These are phyloP conservation scores for Eimeria necatrix DNA, from an alignment of 169 alveolate genomes.

Conservation along the genomic window DNA sequence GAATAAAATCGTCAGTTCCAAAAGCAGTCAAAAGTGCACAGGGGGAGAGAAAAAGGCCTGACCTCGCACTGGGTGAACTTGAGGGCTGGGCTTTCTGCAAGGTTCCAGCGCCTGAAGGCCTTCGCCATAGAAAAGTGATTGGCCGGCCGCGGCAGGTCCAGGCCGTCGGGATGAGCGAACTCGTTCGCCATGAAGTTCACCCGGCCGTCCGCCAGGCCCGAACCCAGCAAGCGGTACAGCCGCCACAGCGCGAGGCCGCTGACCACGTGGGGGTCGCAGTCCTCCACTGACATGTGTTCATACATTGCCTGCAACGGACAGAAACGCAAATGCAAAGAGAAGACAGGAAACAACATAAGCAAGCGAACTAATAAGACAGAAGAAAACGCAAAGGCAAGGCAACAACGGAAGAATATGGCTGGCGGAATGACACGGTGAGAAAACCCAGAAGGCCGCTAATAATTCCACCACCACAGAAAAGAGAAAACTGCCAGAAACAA, in stretches of 20 bases:
- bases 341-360: not conserved
- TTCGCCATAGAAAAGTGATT: conserved; percentile 86
- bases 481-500: not conserved
- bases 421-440: not conserved
- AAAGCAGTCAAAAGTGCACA: not conserved
- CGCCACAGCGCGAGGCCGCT: conserved; percentile 85
- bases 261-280: conserved; percentile 83
- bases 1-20: not conserved
- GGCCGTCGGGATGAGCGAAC: conserved; percentile 91
- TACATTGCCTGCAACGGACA: conserved; percentile 80
- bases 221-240: conserved; percentile 41
- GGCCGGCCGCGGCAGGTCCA: conserved; percentile 90
- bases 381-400: too few relatives aligned
- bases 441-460: not conserved
- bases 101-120: conserved; percentile 89
- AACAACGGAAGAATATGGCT: too few relatives aligned
- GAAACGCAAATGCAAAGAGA: not conserved
- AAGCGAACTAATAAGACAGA: not conserved
- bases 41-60: not conserved
- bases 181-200: conserved; percentile 90
- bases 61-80: conserved; percentile 86
- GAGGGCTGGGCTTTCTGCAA: conserved; percentile 87
- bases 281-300: conserved; percentile 87
- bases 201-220: conserved; percentile 87
- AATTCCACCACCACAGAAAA: not conserved